Evolutionary conservation across 1,284 basidiomycete species (phyloP).

Genomic region (Rhodotorula sp.): DNA sequence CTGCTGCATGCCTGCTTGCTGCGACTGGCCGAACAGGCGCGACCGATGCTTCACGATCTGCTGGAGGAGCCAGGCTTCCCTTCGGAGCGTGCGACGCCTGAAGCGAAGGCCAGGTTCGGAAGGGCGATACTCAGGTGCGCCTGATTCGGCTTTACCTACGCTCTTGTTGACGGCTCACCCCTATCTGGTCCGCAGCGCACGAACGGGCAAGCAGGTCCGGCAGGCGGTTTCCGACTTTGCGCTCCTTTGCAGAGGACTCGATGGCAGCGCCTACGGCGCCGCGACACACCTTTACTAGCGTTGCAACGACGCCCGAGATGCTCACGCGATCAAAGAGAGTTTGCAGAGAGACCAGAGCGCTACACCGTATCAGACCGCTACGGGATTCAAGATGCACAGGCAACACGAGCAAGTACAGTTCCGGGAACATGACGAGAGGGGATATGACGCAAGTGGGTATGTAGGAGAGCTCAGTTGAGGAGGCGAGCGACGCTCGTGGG

Average conservation of each 20-base stretch:
- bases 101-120: slow-evolving; percentile 38
- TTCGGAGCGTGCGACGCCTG: slow-evolving; percentile 23
- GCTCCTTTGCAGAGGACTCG: slow-evolving; percentile 41
- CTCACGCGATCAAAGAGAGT: too few relatives aligned
- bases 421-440: not conserved
- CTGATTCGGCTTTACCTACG: not conserved
- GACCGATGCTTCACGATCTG: slow-evolving; percentile 34
- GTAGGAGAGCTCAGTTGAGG: not conserved
- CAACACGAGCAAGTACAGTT: not conserved
- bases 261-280: slow-evolving; percentile 40
- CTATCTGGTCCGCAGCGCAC: slow-evolving; percentile 18
- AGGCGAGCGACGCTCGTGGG: not conserved
- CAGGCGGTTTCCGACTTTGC: slow-evolving; percentile 43
- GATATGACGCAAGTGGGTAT: too few relatives aligned
- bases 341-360: too few relatives aligned
- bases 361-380: too few relatives aligned
- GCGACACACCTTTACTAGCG: slow-evolving; percentile 9
- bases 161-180: not conserved
- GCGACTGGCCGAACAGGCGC: slow-evolving; percentile 38
- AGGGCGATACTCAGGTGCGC: slow-evolving; percentile 35
- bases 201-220: slow-evolving; percentile 38
- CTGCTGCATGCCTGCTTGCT: slow-evolving; percentile 43
- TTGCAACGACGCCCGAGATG: too few relatives aligned
- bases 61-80: slow-evolving; percentile 31
- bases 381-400: not conserved